Base-by-base conservation (phyloP, 2,329 filamentous ascomycete genomes). In the Colletotrichum tropicale region DNA sequence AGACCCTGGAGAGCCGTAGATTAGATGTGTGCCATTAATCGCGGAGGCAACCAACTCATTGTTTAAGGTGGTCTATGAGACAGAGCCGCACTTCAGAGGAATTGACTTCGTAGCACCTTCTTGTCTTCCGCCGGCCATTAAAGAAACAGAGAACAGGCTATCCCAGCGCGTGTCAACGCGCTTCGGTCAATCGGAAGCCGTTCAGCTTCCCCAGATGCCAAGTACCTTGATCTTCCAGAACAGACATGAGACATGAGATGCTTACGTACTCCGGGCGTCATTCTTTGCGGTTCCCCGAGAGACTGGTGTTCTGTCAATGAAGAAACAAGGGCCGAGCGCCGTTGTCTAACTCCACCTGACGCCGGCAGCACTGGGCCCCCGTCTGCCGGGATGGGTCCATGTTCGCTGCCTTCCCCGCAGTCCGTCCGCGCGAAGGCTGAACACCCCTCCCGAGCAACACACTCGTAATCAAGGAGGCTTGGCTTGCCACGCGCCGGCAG, bases 251-350 rank as follows among this genome's bases (percentile, higher is more conserved):
- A 62, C 58, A 36, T 62, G 58, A 36, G 58, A 21, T 62, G 61
- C 61, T 64, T 43, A n/a, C 30, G 21, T 64, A 64, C 61, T 64
- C n/a, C 61, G 21, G 38, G n/a, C 62, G 62, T 52, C 62, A 32
- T 52, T 16, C 15, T 15, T 38, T 24, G 32, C 34, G 10, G n/a
- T 16, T 43, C 43, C 26, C 21, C 24, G 24, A 24, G 36, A 34
- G 62, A 36, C 24, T 52, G 30, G 26, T 38, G 12, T 48, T 30
- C 24, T 56, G 48, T n/a, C 36, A 69, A n/a, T 26, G 6, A 48
- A 61, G 67, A 70, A 70, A 70, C 67, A 62, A 62, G 56, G 67
- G 56, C 67, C 67, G 67, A 70, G 67, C 67, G 56, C 36, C 32
- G 55, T 56, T 38, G 52, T 72, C 69, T 62, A 26, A 75, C 73